Evolutionary conservation across 1,284 basidiomycete genomes (phyloP), one percentile per base, ranked within the genome.

Genomic region (Rhodotorula mucilaginosa): DNA sequence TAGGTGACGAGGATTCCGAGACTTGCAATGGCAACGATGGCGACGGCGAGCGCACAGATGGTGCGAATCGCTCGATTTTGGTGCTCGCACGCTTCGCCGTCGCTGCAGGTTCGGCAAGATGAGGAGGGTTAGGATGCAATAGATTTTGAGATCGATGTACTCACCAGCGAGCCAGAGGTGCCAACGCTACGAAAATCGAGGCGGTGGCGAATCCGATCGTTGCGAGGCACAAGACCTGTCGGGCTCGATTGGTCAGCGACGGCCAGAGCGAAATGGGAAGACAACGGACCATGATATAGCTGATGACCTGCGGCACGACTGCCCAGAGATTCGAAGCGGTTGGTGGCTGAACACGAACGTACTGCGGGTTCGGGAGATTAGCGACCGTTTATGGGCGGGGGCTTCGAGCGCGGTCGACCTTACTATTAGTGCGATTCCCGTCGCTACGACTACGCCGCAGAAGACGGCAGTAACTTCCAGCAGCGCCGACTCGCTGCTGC

Each of bases 311-410:
- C 0, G 46, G 18, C 23, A 63, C n/a, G 0, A 56, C 39, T 5
- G 44, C 51, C 23, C 34, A 51, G 16, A 52, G 39, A 0, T 54
- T 16, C 0, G 61, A 12, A 19, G 19, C 39, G 12, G 51, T 39
- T 7, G 54, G n/a, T 0, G n/a, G 23, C 0, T 3, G 2, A 5
- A 3, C 6, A 13, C n/a, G 2, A 29, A 34, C 2, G 4, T 19
- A 19, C 2, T 5, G 23, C 19, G 29, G 16, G 16, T 31, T 31
- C 5, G 21, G 2, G 15, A 5, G 5, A 15, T 3, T 4, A n/a
- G 26, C 5, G 13, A 6, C 15, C 21, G 16, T 12, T 12, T 12
- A 6, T 4, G 29, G 7, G 31, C 18, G 39, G 1, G 8, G 7
- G 2, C 3, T 19, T 19, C 19, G n/a, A 44, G 31, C 6, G 34